A percentile compares a stretch with the other conserved stretches of the same genome.
Evolutionary conservation across 768 basidiomycete genomes (phyloP).

Genomic region (Xanthoconium purpureum): DNA sequence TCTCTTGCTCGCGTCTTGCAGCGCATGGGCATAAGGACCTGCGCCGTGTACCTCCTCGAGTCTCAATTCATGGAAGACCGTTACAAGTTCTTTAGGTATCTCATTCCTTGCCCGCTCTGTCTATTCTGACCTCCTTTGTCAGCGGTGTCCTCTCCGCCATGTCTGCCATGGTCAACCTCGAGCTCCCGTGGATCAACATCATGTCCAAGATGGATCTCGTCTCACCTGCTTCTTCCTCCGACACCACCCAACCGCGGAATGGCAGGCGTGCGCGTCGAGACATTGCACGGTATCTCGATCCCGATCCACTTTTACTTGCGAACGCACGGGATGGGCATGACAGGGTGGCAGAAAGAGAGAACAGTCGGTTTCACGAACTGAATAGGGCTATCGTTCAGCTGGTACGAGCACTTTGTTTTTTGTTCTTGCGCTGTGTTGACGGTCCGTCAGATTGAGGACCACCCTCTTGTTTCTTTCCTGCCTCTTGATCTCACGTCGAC

Average conservation of each 20-base stretch:
- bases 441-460: conserved; percentile 83
- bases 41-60: conserved; percentile 90
- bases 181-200: conserved; percentile 94
- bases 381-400: conserved; percentile 95
- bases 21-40: conserved; percentile 79
- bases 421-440: background rate
- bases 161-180: conserved; percentile 98
- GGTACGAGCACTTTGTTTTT: conserved; percentile 44
- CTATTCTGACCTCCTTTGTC: conserved; percentile 6
- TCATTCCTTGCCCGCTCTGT: background rate
- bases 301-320: conserved; percentile 85
- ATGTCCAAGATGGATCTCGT: conserved; percentile 99
- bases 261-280: conserved; percentile 72
- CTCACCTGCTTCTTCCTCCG: conserved; percentile 36
- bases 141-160: conserved; percentile 96
- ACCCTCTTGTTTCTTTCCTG: conserved; percentile 95
- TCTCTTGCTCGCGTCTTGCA: conserved; percentile 75
- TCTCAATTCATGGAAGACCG: conserved; percentile 99
- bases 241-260: conserved; percentile 58
- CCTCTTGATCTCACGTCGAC: conserved; percentile 89
- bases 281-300: conserved; percentile 93
- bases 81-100: conserved; percentile 92
- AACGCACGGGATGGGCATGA: conserved; percentile 49
- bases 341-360: conserved; percentile 44
- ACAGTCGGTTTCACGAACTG: conserved; percentile 87